Conservation (phyloP, 371 early-diverging fungal species). For the Zychaea mexicana region DNA sequence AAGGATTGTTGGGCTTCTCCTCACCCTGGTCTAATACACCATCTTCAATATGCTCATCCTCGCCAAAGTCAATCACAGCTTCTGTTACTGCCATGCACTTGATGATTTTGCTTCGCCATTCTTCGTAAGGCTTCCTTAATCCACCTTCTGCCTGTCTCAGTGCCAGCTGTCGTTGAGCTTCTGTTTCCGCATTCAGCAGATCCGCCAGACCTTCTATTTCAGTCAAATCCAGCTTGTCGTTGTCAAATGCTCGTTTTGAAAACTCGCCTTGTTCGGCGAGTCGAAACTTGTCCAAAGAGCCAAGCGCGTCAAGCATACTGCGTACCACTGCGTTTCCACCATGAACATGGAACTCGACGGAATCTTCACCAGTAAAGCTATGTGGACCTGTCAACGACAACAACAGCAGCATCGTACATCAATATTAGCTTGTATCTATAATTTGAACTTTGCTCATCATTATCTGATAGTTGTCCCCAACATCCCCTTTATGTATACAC, state of each 20-base stretch:
- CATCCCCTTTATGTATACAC: too few species aligned
- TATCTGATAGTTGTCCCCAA: too few species aligned
- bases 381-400: constrained; percentile 47
- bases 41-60: constrained; percentile 82
- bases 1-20: too few species aligned
- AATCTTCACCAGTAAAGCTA: constrained; percentile 84
- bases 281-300: constrained; percentile 46
- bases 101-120: constrained; percentile 68
- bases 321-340: constrained; percentile 77
- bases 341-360: constrained; percentile 80
- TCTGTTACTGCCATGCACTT: constrained; percentile 69
- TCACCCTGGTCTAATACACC: constrained; percentile 61
- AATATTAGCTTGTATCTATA: too few species aligned
- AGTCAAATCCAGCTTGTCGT: constrained; percentile 79
- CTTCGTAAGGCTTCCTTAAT: constrained; percentile 60
- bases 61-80: constrained; percentile 84
- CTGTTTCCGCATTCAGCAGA: constrained; percentile 83
- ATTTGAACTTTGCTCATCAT: too few species aligned
- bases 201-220: constrained; percentile 82
- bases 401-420: too few species aligned
- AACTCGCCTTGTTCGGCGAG: constrained; percentile 85
- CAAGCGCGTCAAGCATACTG: constrained; percentile 62
- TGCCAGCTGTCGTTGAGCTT: constrained; percentile 72
- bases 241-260: constrained; percentile 73
- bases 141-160: constrained; percentile 77